A percentile compares a stretch with the other conserved stretches of the same genome.
phyloP scores from a whole-genome alignment of 179 eudicot species.

The Corrigiola litoralis region DNA sequence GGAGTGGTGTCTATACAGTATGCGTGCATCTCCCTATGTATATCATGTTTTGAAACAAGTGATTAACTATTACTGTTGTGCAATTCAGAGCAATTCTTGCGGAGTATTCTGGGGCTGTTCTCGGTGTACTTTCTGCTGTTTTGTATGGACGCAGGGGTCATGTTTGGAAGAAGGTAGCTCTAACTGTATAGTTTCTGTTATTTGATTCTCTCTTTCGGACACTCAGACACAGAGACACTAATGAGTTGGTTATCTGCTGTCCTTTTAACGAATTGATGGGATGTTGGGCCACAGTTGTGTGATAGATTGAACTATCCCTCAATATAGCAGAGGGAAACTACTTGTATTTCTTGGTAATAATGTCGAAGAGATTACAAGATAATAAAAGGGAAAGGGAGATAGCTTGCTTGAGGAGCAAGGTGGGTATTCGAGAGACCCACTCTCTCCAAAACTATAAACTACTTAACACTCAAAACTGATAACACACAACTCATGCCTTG shows the following conservation, averaged over 20 bases:
- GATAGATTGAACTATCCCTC: too few relatives aligned
- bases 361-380: too few relatives aligned
- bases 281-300: not conserved
- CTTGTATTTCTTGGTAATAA: too few relatives aligned
- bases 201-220: slow-evolving; percentile 1
- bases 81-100: slow-evolving; percentile 75
- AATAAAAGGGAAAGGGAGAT: too few relatives aligned
- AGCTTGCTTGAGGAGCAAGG: too few relatives aligned
- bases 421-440: too few relatives aligned
- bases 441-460: too few relatives aligned
- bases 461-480: too few relatives aligned
- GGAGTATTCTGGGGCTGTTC: slow-evolving; percentile 96
- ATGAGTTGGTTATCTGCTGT: not conserved
- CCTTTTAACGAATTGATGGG: not conserved
- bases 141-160: slow-evolving; percentile 75
- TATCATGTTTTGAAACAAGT: not conserved
- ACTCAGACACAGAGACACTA: not conserved
- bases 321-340: too few relatives aligned
- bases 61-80: slow-evolving; percentile 11
- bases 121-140: slow-evolving; percentile 84
- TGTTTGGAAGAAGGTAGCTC: slow-evolving; percentile 78
- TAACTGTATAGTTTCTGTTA: not conserved
- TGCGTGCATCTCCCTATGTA: not conserved
- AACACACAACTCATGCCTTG: too few relatives aligned
- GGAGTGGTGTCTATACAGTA: not conserved